A percentile compares a stretch with the other conserved stretches of the same genome.
These are phyloP conservation scores for Exophiala aquamarina DNA, from an alignment of 2,329 filamentous ascomycete genomes.

Conservation along the genomic window DNA sequence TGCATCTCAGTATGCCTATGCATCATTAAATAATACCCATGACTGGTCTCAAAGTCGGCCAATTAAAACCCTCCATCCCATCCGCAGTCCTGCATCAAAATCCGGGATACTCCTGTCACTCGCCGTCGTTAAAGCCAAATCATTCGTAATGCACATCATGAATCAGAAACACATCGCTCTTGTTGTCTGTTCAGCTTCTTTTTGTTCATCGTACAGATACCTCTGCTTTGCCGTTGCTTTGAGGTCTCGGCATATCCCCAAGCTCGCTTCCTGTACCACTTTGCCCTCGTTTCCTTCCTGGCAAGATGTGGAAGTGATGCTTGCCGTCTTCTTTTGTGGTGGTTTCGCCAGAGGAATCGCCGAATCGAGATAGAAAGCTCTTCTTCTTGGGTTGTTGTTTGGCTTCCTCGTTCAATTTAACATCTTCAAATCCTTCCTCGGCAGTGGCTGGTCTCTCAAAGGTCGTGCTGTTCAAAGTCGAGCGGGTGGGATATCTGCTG, in stretches of 20 bases:
- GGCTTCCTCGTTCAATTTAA: constrained; percentile 77
- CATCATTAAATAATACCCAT: too few species aligned
- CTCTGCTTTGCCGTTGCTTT: constrained; percentile 29
- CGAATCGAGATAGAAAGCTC: constrained; percentile 78
- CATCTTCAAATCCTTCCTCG: constrained; percentile 72
- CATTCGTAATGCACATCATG: constrained; percentile 1
- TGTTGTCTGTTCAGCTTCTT: background rate
- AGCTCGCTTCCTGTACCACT: constrained; percentile 72
- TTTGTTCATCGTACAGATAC: constrained; percentile 22
- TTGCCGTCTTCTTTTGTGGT: constrained; percentile 39
- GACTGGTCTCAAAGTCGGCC: too few species aligned
- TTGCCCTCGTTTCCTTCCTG: constrained; percentile 70
- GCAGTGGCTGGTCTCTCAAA: constrained; percentile 62
- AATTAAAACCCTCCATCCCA: too few species aligned
- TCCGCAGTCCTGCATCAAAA: too few species aligned
- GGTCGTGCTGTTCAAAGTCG: constrained; percentile 58
- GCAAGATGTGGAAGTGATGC: constrained; percentile 61
- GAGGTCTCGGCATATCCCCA: constrained; percentile 57
- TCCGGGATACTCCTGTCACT: too few species aligned
- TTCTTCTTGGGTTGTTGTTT: constrained; percentile 69
- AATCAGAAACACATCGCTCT: background rate
- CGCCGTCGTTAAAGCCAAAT: background rate
- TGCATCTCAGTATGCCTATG: too few species aligned
- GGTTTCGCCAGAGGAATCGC: constrained; percentile 52
- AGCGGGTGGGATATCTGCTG: constrained; percentile 59